These are phyloP conservation scores for Pseudozyma pruni DNA, from an alignment of 1,284 basidiomycete species.

Conservation along the genomic window DNA sequence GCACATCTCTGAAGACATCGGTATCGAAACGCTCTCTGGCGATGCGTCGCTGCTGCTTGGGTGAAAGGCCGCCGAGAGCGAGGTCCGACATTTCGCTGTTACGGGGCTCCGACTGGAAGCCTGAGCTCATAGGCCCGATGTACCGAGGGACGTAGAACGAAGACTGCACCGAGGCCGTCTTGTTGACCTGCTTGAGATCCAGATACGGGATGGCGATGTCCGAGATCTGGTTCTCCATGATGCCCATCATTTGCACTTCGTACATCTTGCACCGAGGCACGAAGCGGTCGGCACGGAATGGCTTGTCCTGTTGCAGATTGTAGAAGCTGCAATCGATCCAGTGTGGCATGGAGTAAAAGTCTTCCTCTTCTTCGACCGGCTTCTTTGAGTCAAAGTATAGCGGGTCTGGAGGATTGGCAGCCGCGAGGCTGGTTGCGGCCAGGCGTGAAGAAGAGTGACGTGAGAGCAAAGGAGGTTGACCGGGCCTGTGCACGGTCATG, in stretches of 20 bases:
- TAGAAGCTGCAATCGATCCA: slow-evolving; percentile 68
- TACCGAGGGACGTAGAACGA: slow-evolving; percentile 48
- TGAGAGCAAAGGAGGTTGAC: slow-evolving; percentile 25
- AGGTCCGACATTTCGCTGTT: slow-evolving; percentile 42
- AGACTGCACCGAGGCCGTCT: slow-evolving; percentile 45
- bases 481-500: slow-evolving; percentile 24
- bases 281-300: slow-evolving; percentile 63
- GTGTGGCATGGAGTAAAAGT: slow-evolving; percentile 64
- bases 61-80: slow-evolving; percentile 33
- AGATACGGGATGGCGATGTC: slow-evolving; percentile 64
- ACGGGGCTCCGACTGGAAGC: slow-evolving; percentile 34
- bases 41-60: slow-evolving; percentile 43
- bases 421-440: slow-evolving; percentile 4
- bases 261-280: slow-evolving; percentile 68
- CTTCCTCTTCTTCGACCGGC: slow-evolving; percentile 31
- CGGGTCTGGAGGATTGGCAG: slow-evolving; percentile 52
- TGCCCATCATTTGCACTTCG: slow-evolving; percentile 66
- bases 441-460: slow-evolving; percentile 37
- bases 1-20: slow-evolving; percentile 53
- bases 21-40: slow-evolving; percentile 61
- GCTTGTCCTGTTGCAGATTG: slow-evolving; percentile 66
- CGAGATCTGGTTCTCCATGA: slow-evolving; percentile 65
- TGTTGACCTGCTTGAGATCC: slow-evolving; percentile 46
- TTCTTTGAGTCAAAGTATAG: slow-evolving; percentile 58
- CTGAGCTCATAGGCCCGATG: slow-evolving; percentile 34